Conservation (phyloP, 2,329 filamentous ascomycete genomes). For the Diaporthe citriasiana region DNA sequence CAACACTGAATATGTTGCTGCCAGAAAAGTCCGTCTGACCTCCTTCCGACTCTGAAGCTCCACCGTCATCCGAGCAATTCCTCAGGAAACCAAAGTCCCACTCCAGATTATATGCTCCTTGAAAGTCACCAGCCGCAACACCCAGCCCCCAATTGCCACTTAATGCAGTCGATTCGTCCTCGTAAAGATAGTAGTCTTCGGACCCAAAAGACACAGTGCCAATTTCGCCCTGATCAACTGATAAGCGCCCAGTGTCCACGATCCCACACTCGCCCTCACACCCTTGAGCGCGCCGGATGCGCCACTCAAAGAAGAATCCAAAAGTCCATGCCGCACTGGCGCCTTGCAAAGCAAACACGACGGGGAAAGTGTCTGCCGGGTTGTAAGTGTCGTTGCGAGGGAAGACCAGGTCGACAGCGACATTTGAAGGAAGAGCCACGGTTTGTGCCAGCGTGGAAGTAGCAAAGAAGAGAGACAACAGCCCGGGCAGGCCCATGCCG, state of each 20-base stretch:
- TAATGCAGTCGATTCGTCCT: neutral
- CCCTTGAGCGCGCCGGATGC: neutral
- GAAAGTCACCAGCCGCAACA: neutral
- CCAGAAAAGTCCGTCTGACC: neutral
- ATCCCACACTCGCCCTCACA: constrained; percentile 16
- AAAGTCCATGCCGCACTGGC: constrained; percentile 34
- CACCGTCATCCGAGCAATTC: constrained; percentile 23
- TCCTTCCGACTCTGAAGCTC: neutral
- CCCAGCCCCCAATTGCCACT: constrained; percentile 6
- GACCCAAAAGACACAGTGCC: constrained; percentile 5
- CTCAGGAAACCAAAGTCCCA: constrained; percentile 30
- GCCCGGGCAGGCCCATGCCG: neutral
- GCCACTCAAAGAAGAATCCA: constrained; percentile 27
- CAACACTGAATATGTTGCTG: constrained; percentile 9
- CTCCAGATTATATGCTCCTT: constrained; percentile 17
- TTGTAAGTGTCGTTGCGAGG: constrained; percentile 51
- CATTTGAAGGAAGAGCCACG: constrained; percentile 48
- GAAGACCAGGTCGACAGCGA: constrained; percentile 51
- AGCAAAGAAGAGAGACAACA: neutral
- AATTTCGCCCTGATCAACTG: constrained; percentile 4
- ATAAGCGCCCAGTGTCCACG: constrained; percentile 14
- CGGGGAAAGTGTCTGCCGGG: constrained; percentile 46
- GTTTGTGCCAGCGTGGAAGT: neutral
- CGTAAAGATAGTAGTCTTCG: constrained; percentile 13
- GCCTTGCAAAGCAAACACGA: constrained; percentile 50